Conservation (phyloP, 2,329 filamentous ascomycete genomes). For the Phialophora chinensis region DNA sequence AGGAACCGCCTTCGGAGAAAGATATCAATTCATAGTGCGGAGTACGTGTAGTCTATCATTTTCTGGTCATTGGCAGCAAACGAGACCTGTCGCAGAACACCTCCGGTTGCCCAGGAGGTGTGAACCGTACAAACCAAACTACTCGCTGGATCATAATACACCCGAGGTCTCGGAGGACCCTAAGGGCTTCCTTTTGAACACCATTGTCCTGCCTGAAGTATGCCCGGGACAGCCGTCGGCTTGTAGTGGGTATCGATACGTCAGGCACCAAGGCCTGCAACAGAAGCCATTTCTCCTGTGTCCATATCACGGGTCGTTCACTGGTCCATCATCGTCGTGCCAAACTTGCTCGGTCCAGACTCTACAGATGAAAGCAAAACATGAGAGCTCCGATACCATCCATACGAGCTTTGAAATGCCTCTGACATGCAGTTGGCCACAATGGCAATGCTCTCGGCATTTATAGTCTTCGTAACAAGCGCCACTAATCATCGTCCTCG, state of each 20-base stretch:
- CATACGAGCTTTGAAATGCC: background rate
- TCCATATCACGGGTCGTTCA: background rate
- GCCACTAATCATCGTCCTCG: conserved; percentile 25
- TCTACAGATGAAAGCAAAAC: background rate
- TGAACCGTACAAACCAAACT: background rate
- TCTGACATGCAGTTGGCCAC: background rate
- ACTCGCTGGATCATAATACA: background rate
- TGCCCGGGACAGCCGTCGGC: background rate
- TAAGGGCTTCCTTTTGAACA: background rate
- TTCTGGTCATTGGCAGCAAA: background rate
- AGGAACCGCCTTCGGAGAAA: background rate
- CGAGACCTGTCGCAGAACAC: background rate
- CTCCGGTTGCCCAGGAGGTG: background rate
- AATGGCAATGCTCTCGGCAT: background rate
- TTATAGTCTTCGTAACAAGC: background rate
- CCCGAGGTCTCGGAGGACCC: background rate
- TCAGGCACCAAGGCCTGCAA: background rate
- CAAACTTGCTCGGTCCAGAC: background rate
- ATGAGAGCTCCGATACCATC: background rate
- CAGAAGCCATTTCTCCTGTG: background rate
- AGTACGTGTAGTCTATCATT: background rate
- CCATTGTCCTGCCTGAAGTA: background rate
- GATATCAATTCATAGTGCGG: background rate
- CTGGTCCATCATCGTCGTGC: background rate
- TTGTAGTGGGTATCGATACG: background rate